Conservation (phyloP, 2,329 filamentous ascomycete genomes). For the Cryphonectria parasitica region DNA sequence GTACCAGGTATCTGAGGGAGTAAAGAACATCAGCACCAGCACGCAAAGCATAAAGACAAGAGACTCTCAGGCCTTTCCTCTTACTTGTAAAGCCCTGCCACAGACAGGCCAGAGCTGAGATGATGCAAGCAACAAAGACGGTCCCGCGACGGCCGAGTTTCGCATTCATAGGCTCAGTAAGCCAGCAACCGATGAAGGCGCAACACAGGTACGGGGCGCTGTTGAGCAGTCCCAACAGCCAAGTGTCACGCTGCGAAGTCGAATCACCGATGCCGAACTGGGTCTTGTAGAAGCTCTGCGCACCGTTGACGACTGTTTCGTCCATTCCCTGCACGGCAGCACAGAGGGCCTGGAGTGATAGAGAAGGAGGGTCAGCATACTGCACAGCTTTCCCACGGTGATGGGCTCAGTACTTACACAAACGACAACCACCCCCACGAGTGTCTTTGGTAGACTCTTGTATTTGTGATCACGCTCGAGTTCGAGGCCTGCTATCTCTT, state of each 20-base stretch:
- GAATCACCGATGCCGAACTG: conserved; percentile 63
- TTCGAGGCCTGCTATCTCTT: conserved; percentile 61
- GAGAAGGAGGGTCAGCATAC: background rate
- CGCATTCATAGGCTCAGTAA: conserved; percentile 73
- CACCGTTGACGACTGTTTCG: conserved; percentile 71
- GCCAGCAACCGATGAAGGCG: conserved; percentile 72
- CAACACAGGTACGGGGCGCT: conserved; percentile 67
- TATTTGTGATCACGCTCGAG: conserved; percentile 69
- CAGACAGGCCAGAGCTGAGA: conserved; percentile 57
- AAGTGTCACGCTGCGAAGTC: conserved; percentile 51
- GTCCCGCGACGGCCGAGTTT: conserved; percentile 71
- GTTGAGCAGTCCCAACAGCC: conserved; percentile 62
- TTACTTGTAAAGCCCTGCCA: conserved; percentile 49
- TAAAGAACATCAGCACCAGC: conserved; percentile 6
- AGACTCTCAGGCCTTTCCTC: background rate
- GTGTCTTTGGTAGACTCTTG: conserved; percentile 63
- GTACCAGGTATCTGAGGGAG: conserved; percentile 55
- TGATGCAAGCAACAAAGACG: conserved; percentile 68
- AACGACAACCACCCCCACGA: conserved; percentile 67
- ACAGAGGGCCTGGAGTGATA: conserved; percentile 59
- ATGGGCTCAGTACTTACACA: conserved; percentile 36
- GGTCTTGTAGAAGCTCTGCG: conserved; percentile 65
- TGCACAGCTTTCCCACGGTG: background rate
- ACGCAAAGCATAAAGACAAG: background rate
- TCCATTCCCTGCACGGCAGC: conserved; percentile 76